Conservation (phyloP, 148 eudicot species). For the Amaranthus cruentus region DNA sequence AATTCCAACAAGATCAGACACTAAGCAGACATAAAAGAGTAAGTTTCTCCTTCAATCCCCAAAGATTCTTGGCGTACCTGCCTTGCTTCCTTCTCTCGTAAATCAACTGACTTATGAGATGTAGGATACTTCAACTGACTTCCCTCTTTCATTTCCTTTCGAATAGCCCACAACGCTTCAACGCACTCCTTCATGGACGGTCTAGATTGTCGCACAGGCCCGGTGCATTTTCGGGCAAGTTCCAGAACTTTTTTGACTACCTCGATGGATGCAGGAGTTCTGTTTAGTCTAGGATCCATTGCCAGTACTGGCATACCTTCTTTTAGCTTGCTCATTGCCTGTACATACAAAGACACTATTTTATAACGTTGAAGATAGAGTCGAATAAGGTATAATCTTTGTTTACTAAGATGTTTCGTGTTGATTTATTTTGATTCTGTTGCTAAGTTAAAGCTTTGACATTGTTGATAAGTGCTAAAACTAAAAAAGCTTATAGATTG, state of each 20-base stretch:
- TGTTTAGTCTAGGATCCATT: slow-evolving; percentile 60
- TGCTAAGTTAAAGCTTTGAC: too few species aligned
- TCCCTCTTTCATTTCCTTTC: slow-evolving; percentile 46
- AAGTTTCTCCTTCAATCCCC: slow-evolving; percentile 39
- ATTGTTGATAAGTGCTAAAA: too few species aligned
- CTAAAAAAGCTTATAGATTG: too few species aligned
- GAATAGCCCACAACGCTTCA: slow-evolving; percentile 54
- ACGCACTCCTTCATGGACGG: slow-evolving; percentile 73
- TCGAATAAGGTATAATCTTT: too few species aligned
- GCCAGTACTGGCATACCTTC: slow-evolving; percentile 49
- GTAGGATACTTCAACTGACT: slow-evolving; percentile 12
- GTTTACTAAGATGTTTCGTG: too few species aligned
- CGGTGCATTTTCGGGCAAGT: slow-evolving; percentile 53
- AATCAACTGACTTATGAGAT: slow-evolving; percentile 37
- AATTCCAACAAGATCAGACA: not conserved
- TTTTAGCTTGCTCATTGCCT: slow-evolving; percentile 63
- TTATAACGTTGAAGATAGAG: not conserved
- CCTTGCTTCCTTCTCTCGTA: slow-evolving; percentile 32
- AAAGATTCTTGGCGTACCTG: slow-evolving; percentile 26
- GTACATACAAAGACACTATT: slow-evolving; percentile 9
- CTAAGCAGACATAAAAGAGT: slow-evolving; percentile 39
- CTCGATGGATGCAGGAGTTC: slow-evolving; percentile 54
- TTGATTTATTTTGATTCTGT: too few species aligned
- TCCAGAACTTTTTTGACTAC: slow-evolving; percentile 48
- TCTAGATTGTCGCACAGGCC: slow-evolving; percentile 43